phyloP scores from a whole-genome alignment of 108 stramenopile genomes.

The Asterionellopsis glacialis region DNA sequence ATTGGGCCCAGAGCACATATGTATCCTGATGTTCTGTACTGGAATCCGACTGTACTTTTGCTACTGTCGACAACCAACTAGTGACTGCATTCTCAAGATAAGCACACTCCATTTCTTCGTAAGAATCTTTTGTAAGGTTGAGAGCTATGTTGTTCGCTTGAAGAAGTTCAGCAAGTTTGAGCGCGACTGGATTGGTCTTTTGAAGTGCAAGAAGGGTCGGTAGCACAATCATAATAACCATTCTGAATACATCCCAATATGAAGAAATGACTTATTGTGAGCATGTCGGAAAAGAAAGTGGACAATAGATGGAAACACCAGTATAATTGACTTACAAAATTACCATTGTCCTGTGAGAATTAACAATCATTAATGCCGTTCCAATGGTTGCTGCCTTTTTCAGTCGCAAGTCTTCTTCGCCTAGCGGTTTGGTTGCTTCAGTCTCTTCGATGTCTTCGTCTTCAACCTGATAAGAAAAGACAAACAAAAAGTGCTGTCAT shows the following conservation, averaged over 20 bases:
- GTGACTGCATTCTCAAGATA: conserved; percentile 42
- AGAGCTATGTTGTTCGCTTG: conserved; percentile 52
- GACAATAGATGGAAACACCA: not conserved
- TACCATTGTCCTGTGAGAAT: conserved; percentile 61
- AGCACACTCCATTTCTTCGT: conserved; percentile 39
- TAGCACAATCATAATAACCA: conserved; percentile 42
- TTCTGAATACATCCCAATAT: conserved; percentile 9
- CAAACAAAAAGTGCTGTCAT: too few species aligned
- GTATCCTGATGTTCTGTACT: conserved; percentile 1
- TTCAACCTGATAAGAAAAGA: too few species aligned
- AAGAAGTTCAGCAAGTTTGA: conserved; percentile 44
- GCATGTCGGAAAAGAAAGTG: not conserved
- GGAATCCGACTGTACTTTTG: conserved; percentile 5
- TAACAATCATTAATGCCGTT: conserved; percentile 71
- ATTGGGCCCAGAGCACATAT: conserved; percentile 49
- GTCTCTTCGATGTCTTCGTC: too few species aligned
- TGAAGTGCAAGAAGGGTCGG: conserved; percentile 26
- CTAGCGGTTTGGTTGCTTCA: not conserved
- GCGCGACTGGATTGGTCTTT: conserved; percentile 27
- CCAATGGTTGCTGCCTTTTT: conserved; percentile 81
- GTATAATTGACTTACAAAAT: conserved; percentile 44
- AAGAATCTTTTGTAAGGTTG: conserved; percentile 5
- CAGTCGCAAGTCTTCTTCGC: conserved; percentile 45
- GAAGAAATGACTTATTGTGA: conserved; percentile 6
- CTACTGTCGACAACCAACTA: conserved; percentile 36